A percentile compares a stretch with the other conserved stretches of the same genome.
Evolutionary conservation across 257 asterid genomes (phyloP).

Genomic region (Euphrasia confusa): DNA sequence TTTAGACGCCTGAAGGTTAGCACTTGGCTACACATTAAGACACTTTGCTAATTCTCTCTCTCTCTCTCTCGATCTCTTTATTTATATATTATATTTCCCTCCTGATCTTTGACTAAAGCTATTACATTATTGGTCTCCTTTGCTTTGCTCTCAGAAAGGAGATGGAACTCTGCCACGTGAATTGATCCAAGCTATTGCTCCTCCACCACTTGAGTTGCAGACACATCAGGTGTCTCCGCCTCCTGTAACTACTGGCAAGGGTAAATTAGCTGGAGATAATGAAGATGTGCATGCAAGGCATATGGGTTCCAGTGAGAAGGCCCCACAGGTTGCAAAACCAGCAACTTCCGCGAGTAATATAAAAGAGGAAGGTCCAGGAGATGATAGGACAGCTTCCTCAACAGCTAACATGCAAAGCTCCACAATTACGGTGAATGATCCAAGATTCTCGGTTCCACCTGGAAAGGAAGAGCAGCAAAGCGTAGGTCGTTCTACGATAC

Average conservation of each 20-base stretch:
- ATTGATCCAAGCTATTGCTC: slow-evolving; percentile 82
- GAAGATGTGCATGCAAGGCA: slow-evolving; percentile 50
- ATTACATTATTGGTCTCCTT: background rate
- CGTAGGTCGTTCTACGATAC: slow-evolving; percentile 41
- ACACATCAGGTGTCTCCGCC: slow-evolving; percentile 45
- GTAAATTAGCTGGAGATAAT: slow-evolving; percentile 43
- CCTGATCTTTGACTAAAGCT: slow-evolving; percentile 11
- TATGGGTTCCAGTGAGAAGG: slow-evolving; percentile 54
- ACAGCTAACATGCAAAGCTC: slow-evolving; percentile 37
- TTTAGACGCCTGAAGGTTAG: slow-evolving; percentile 94
- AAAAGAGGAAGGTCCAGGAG: slow-evolving; percentile 56
- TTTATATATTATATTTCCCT: background rate
- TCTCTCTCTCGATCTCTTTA: background rate
- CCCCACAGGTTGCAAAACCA: slow-evolving; percentile 36
- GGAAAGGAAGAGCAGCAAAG: slow-evolving; percentile 70
- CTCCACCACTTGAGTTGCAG: slow-evolving; percentile 75
- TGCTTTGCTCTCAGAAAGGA: slow-evolving; percentile 28
- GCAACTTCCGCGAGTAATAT: slow-evolving; percentile 36
- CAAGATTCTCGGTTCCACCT: slow-evolving; percentile 45
- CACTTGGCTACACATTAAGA: slow-evolving; percentile 14
- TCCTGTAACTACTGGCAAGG: slow-evolving; percentile 47
- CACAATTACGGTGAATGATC: slow-evolving; percentile 45
- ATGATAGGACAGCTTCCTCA: slow-evolving; percentile 41
- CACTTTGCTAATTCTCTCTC: slow-evolving; percentile 14
- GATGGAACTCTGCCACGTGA: slow-evolving; percentile 92